These are phyloP conservation scores for Eutrema salsugineum DNA, from an alignment of 441 rosid species.

Conservation along the genomic window DNA sequence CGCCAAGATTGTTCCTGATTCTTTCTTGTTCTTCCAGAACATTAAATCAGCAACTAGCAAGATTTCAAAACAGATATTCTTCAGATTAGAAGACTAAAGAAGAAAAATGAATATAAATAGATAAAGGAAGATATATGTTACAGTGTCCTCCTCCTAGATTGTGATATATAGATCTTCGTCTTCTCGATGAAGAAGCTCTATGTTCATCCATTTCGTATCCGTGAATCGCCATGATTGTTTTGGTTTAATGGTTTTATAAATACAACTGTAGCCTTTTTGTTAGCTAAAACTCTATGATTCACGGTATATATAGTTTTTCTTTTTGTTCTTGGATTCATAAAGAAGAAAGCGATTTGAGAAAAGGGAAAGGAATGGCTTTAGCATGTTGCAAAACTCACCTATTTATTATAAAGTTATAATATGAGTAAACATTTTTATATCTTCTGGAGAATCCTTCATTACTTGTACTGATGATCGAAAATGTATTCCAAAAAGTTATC, in stretches of 20 bases:
- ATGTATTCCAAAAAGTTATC: constrained; percentile 14
- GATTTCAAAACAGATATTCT: background rate
- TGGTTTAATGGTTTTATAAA: background rate
- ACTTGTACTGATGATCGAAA: constrained; percentile 12
- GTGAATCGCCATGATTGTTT: constrained; percentile 15
- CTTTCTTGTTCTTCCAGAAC: constrained; percentile 46
- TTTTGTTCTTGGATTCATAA: constrained; percentile 32
- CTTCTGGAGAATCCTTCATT: constrained; percentile 10
- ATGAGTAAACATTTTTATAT: background rate
- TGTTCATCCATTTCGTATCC: constrained; percentile 4
- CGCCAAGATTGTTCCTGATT: constrained; percentile 42
- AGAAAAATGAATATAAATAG: background rate
- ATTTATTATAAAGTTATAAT: background rate
- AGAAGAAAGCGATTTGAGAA: constrained; percentile 32
- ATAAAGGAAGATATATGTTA: background rate
- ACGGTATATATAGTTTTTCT: constrained; percentile 8
- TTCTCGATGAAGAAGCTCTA: constrained; percentile 30
- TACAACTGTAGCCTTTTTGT: constrained; percentile 14
- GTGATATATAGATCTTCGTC: constrained; percentile 8
- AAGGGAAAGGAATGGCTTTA: constrained; percentile 55
- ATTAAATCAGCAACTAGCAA: constrained; percentile 57
- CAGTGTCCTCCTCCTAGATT: constrained; percentile 35
- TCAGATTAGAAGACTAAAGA: background rate
- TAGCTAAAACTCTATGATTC: background rate
- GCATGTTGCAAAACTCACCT: constrained; percentile 23